Conservation (phyloP, 2,329 filamentous ascomycete genomes). For the Venturia carpophila region DNA sequence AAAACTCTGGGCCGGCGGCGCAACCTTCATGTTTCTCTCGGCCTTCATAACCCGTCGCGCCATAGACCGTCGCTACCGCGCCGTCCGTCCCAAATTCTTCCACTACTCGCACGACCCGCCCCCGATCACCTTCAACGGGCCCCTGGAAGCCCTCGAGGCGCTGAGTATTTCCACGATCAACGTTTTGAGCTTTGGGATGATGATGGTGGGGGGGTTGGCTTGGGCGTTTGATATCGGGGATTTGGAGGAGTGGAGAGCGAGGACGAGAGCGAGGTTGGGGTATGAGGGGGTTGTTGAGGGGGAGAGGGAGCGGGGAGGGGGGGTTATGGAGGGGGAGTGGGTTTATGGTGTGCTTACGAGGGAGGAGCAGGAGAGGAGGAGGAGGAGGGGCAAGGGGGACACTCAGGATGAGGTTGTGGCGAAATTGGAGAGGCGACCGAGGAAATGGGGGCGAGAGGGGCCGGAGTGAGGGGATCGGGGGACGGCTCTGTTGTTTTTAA, state of each 20-base stretch:
- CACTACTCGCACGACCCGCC: slow-evolving; percentile 16
- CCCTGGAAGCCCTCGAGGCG: slow-evolving; percentile 18
- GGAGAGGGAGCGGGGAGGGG: slow-evolving; percentile 2
- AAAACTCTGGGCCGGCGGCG: slow-evolving; percentile 15
- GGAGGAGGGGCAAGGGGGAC: background rate
- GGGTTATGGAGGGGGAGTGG: slow-evolving; percentile 12
- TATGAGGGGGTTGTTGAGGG: slow-evolving; percentile 17
- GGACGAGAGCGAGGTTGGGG: slow-evolving; percentile 16
- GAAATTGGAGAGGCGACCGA: background rate
- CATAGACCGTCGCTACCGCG: slow-evolving; percentile 16
- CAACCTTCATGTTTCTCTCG: slow-evolving; percentile 16
- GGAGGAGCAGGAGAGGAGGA: slow-evolving; percentile 16
- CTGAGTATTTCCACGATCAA: slow-evolving; percentile 18
- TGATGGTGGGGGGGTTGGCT: slow-evolving; percentile 15
- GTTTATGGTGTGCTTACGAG: background rate
- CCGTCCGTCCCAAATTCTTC: slow-evolving; percentile 17
- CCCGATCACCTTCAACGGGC: slow-evolving; percentile 13
- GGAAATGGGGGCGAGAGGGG: background rate
- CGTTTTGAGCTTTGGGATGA: slow-evolving; percentile 17
- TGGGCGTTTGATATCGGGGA: slow-evolving; percentile 17
- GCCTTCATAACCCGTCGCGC: slow-evolving; percentile 16
- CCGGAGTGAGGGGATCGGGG: background rate
- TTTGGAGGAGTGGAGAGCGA: slow-evolving; percentile 13
- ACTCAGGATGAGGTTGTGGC: background rate
- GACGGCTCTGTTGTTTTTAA: background rate